Evolutionary conservation across 495 filamentous ascomycete genomes (phyloP), one percentile per base, ranked within the genome.

Genomic region (Pyrenula massariospora): DNA sequence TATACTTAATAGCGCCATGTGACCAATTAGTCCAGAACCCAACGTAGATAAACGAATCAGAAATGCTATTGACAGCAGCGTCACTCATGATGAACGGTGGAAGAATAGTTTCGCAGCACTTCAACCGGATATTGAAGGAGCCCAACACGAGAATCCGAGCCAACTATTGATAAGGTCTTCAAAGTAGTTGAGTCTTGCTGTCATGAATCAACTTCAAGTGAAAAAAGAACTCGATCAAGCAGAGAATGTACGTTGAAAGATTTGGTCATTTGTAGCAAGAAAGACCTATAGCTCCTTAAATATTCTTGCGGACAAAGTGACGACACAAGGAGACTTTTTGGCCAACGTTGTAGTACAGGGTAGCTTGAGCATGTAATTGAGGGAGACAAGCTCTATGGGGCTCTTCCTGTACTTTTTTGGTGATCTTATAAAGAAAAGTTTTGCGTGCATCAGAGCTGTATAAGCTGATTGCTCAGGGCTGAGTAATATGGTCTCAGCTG

Each of bases 21-120:
- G 62, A 64, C 62, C 62, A 64, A 47, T 64, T 54, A 22, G 54
- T 60, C 62, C 62, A 64, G 10, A 49, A 0, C 2, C 62, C 62
- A 23, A 54, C 12, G 48, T 64, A 50, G 55, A 62, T 53, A 8
- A 15, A 42, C 31, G 31, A 5, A 42, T 42, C 31, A 5, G 31
- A 42, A 15, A 42, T 15, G 31, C 31, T 42, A 42, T 42, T 42
- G 31, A 42, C 31, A 8, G 31, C 31, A 42, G 31, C 31, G 31
- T 5, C 31, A 42, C 31, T 42, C 31, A 42, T 42, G 31, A 8
- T 42, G 15, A 42, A 42, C 15, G 31, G 15, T 42, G 8, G 31
- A 42, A 8, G 5, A 15, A 15, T 8, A 5, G 31, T 15, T 42
- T 8, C 8, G 31, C 31, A 15, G 15, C 31, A 42, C 8, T 5